phyloP scores from a whole-genome alignment of 148 eudicot genomes.

The Cornus kousa region DNA sequence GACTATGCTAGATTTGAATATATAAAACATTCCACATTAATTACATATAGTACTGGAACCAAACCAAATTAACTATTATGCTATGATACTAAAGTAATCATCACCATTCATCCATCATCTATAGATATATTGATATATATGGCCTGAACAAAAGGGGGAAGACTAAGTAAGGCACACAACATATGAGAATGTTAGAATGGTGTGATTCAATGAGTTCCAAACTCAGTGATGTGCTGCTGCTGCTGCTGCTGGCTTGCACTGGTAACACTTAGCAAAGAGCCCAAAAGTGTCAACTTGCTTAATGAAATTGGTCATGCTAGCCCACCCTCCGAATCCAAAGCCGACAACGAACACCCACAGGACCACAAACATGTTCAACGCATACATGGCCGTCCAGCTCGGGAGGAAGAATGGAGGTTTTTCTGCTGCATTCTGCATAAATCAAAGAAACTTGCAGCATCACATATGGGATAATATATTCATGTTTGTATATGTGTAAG shows the following conservation, averaged over 20 bases:
- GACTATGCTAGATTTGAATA: background rate
- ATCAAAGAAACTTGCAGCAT: background rate
- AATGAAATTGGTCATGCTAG: slow-evolving; percentile 28
- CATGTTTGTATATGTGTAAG: background rate
- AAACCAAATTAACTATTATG: background rate
- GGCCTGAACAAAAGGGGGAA: background rate
- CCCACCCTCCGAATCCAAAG: slow-evolving; percentile 32
- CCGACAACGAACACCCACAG: slow-evolving; percentile 24
- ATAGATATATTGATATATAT: background rate
- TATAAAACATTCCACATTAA: too few species aligned
- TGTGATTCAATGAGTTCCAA: background rate
- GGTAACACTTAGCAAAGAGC: slow-evolving; percentile 30
- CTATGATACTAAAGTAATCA: background rate
- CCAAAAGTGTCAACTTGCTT: slow-evolving; percentile 27
- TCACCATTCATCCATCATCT: background rate
- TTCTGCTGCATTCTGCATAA: slow-evolving; percentile 25
- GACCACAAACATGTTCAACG: slow-evolving; percentile 19
- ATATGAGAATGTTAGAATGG: background rate
- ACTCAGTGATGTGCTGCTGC: slow-evolving; percentile 16
- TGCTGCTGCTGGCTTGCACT: slow-evolving; percentile 22
- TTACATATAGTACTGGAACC: too few species aligned
- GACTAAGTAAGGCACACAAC: background rate
- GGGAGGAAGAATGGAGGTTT: slow-evolving; percentile 26
- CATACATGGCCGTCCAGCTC: slow-evolving; percentile 27
- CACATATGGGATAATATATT: background rate